These are phyloP conservation scores for Sordariomycetes sp. DNA, from an alignment of 2,329 filamentous ascomycete genomes.

Conservation along the genomic window DNA sequence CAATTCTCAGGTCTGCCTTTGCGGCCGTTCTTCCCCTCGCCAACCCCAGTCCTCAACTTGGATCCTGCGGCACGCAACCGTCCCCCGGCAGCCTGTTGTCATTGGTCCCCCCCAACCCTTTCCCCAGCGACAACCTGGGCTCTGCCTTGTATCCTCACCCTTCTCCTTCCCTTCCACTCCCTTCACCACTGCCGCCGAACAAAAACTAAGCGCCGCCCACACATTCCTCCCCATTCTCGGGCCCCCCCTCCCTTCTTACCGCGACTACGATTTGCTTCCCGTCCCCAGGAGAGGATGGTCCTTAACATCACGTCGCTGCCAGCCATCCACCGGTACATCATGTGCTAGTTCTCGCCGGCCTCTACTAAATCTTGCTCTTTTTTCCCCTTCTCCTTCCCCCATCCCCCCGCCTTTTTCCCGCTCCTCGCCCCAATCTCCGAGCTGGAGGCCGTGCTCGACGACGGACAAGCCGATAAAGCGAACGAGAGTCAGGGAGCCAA, in stretches of 20 bases:
- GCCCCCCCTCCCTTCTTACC: slow-evolving; percentile 1
- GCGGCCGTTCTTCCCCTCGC: not conserved
- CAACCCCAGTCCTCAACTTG: not conserved
- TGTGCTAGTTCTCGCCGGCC: not conserved
- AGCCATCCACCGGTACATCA: not conserved
- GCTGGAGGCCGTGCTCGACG: not conserved
- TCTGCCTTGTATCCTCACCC: not conserved
- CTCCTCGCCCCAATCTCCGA: not conserved
- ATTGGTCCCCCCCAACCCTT: not conserved
- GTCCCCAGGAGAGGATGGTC: slow-evolving; percentile 2
- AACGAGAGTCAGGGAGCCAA: not conserved
- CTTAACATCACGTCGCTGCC: not conserved
- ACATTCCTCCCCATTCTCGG: slow-evolving; percentile 3
- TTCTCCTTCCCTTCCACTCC: not conserved
- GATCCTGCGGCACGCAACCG: not conserved
- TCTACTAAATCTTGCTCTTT: not conserved
- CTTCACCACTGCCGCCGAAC: not conserved
- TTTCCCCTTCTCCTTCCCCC: not conserved
- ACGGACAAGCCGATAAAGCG: not conserved
- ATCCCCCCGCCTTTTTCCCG: not conserved
- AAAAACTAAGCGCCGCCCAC: slow-evolving; percentile 5
- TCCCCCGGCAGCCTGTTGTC: not conserved
- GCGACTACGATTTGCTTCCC: not conserved
- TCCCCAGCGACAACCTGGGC: not conserved
- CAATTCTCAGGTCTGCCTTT: not conserved